Evolutionary conservation across 164 flowering plant species (phyloP).

Genomic region (Pachysandra terminalis): DNA sequence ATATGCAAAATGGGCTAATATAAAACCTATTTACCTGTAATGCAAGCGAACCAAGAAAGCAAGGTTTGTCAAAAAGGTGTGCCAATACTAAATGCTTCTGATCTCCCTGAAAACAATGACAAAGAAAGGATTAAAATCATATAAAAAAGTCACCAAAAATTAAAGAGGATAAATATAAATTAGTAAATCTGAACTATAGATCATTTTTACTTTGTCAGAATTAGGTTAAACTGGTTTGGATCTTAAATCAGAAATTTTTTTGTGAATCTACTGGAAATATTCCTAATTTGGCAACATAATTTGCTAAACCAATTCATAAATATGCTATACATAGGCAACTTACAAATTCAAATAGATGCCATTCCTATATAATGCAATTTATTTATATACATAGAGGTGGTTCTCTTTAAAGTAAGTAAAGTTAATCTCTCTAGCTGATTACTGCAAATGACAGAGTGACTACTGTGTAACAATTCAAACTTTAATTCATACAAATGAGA

Average conservation of each 20-base stretch:
- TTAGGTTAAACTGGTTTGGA: too few relatives aligned
- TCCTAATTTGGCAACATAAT: too few relatives aligned
- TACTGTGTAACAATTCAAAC: too few relatives aligned
- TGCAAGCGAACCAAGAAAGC: slow-evolving; percentile 70
- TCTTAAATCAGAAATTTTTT: too few relatives aligned
- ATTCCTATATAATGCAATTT: background rate
- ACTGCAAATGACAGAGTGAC: background rate
- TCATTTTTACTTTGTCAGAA: too few relatives aligned
- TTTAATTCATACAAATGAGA: too few relatives aligned
- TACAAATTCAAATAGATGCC: background rate
- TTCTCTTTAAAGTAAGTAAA: background rate
- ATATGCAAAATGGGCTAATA: background rate
- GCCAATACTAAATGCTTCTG: slow-evolving; percentile 56
- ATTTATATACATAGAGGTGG: background rate
- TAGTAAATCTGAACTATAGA: background rate
- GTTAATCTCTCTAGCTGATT: background rate
- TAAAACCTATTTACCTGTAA: slow-evolving; percentile 34
- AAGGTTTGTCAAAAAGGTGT: slow-evolving; percentile 80
- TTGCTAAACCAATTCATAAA: too few relatives aligned
- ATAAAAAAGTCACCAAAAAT: background rate
- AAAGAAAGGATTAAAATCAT: background rate
- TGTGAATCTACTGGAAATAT: too few relatives aligned
- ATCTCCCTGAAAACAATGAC: slow-evolving; percentile 30
- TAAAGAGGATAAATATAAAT: slow-evolving; percentile 7
- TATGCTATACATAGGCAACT: too few relatives aligned